A percentile compares a stretch with the other conserved stretches of the same genome.
These are phyloP conservation scores for Pseudonitzschia pungens DNA, from an alignment of 108 stramenopile species.

Conservation along the genomic window DNA sequence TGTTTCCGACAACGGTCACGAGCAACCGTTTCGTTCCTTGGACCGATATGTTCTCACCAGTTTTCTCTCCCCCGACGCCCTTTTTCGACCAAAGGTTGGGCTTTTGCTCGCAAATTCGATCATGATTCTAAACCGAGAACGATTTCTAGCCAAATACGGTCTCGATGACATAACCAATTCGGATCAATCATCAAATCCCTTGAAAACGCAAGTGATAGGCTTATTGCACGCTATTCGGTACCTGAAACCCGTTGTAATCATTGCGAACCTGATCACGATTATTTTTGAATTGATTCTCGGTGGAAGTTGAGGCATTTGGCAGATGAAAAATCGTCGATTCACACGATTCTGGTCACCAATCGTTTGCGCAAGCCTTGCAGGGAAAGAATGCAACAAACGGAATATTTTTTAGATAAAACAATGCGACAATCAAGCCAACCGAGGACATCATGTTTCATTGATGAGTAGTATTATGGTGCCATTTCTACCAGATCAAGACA, in stretches of 20 bases:
- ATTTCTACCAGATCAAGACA: too few species aligned
- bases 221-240: constrained; percentile 82
- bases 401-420: background rate
- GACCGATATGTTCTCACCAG: background rate
- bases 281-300: constrained; percentile 86
- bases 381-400: background rate
- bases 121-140: constrained; percentile 73
- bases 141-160: constrained; percentile 81
- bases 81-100: constrained; percentile 56
- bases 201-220: constrained; percentile 71
- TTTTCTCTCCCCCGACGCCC: background rate
- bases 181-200: constrained; percentile 44
- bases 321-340: background rate
- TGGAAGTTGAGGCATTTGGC: constrained; percentile 25
- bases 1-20: background rate
- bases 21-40: background rate
- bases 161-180: constrained; percentile 66
- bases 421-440: too few species aligned
- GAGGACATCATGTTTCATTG: too few species aligned
- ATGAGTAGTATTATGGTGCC: too few species aligned
- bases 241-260: constrained; percentile 82
- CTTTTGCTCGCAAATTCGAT: constrained; percentile 74
- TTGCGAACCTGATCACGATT: constrained; percentile 68
- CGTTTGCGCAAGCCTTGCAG: background rate
- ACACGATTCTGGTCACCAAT: too few species aligned